Percentiles rank a stretch among this genome's conserved stretches.
Conservation (phyloP, 352 stramenopile genomes). For the Phytophthora pseudosyringae region DNA sequence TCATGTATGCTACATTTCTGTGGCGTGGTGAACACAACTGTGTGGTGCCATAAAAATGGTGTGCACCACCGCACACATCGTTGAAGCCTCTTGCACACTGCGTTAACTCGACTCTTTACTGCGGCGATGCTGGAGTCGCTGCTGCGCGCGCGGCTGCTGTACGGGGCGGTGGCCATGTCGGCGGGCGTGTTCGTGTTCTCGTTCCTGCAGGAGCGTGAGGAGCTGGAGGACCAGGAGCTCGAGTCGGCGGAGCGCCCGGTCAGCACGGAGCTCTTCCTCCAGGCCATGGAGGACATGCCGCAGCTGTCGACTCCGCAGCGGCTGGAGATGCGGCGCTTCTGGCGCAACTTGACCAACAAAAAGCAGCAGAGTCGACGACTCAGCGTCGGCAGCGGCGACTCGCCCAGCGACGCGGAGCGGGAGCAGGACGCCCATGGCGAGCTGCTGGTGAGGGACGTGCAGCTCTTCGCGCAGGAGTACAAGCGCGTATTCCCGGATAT, state of each 20-base stretch:
- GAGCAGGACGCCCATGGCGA: slow-evolving; percentile 9
- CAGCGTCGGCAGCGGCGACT: slow-evolving; percentile 2
- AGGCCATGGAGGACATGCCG: slow-evolving; percentile 64
- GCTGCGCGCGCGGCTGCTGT: slow-evolving; percentile 64
- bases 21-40: background rate
- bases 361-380: slow-evolving; percentile 31
- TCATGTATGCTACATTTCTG: background rate
- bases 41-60: background rate
- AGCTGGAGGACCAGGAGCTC: slow-evolving; percentile 67
- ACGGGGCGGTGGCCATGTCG: slow-evolving; percentile 83
- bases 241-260: slow-evolving; percentile 60
- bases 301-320: slow-evolving; percentile 61
- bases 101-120: too few species aligned
- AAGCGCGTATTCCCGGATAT: slow-evolving; percentile 81
- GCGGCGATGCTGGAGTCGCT: slow-evolving; percentile 37
- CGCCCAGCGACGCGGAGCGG: slow-evolving; percentile 1
- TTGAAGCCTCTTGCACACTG: too few species aligned
- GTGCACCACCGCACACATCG: background rate
- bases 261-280: slow-evolving; percentile 64
- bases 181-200: slow-evolving; percentile 79
- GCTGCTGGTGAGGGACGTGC: slow-evolving; percentile 67
- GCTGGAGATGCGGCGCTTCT: slow-evolving; percentile 80
- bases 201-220: slow-evolving; percentile 81
- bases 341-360: slow-evolving; percentile 73
- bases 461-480: slow-evolving; percentile 83